Base-by-base conservation (phyloP, 345 rosid species). In the Combretum micranthum region DNA sequence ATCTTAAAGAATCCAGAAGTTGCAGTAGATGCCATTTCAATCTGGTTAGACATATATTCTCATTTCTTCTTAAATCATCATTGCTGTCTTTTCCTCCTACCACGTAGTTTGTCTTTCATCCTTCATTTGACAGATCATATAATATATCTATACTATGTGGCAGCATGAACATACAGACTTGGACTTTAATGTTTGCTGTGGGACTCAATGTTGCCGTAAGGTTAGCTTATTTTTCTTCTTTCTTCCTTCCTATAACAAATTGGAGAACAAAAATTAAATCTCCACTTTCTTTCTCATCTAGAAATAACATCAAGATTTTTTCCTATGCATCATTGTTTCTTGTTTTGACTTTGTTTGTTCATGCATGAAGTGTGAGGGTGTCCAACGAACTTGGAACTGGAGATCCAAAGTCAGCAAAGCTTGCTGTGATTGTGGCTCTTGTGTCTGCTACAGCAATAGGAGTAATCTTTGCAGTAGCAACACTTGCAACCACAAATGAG, bases 131-230 rank as follows among this genome's bases (percentile, higher is more conserved):
- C 42, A 7, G 32, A 20, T 37, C 14, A n/a, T 53, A 4, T 13
- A 15, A 12, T 26, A 11, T 39, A 42, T 42, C 15, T 43, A 21
- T 43, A 14, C 15, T 17, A 44, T 43, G 61, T 71, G 70, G 50
- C 69, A 83, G 83, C 72, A 72, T 78, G 80, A 78, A 86, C 70
- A 76, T 90, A 15, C 25, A 83, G 67, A 89, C 86, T 10, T 83
- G 96, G 94, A 60, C 89, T 0, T 17, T 83, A 13, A 90, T 85
- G 94, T 64, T 74, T 16, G 77, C 91, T 1, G 1, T 82, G 6
- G 97, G 97, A 60, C 74, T 84, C 72, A 85, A 87, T 68, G 80
- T 85, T 16, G 90, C 97, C 19, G 69, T 83, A 44, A 87, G 96
- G 96, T 85, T 53, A 57, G 57, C 61, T 46, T 64, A 32, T 32